These are phyloP conservation scores for Daldinia sp. DNA, from an alignment of 2,329 filamentous ascomycete genomes.

Conservation along the genomic window DNA sequence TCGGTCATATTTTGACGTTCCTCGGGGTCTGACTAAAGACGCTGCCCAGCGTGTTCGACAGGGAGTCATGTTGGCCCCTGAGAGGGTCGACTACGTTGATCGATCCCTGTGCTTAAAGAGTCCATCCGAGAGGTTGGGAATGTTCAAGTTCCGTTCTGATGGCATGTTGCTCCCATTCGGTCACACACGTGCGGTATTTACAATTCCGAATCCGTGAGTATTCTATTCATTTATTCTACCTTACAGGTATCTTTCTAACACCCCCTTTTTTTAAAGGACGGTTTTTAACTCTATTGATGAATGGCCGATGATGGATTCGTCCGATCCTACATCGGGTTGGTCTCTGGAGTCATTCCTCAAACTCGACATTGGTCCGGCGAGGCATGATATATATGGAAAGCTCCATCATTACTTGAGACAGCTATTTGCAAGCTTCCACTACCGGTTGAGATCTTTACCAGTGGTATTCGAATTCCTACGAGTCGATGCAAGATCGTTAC, in stretches of 20 bases:
- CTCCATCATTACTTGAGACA: slow-evolving; percentile 19
- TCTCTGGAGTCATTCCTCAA: neutral
- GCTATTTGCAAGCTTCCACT: slow-evolving; percentile 22
- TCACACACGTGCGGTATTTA: slow-evolving; percentile 12
- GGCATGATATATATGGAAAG: slow-evolving; percentile 19
- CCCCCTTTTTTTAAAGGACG: slow-evolving; percentile 3
- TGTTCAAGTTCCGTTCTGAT: slow-evolving; percentile 20
- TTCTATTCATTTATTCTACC: neutral
- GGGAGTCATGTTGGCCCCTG: slow-evolving; percentile 1
- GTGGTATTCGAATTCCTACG: slow-evolving; percentile 2
- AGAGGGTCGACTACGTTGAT: slow-evolving; percentile 15
- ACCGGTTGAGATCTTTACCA: neutral
- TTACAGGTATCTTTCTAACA: neutral
- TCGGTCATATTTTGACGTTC: slow-evolving; percentile 17
- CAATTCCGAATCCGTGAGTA: slow-evolving; percentile 31
- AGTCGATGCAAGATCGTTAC: neutral
- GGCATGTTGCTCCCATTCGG: slow-evolving; percentile 33
- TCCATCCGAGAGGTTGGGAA: slow-evolving; percentile 3
- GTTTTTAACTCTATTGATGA: neutral
- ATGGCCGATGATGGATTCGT: slow-evolving; percentile 25
- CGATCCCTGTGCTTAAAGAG: neutral
- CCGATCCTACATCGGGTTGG: slow-evolving; percentile 21
- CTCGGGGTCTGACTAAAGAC: slow-evolving; percentile 12
- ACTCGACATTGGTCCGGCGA: slow-evolving; percentile 16
- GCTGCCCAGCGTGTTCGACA: slow-evolving; percentile 5